A percentile compares a stretch with the other conserved stretches of the same genome.
These are phyloP conservation scores for Ogataea nonfermentans DNA, from an alignment of 805 yeast species.

Conservation along the genomic window DNA sequence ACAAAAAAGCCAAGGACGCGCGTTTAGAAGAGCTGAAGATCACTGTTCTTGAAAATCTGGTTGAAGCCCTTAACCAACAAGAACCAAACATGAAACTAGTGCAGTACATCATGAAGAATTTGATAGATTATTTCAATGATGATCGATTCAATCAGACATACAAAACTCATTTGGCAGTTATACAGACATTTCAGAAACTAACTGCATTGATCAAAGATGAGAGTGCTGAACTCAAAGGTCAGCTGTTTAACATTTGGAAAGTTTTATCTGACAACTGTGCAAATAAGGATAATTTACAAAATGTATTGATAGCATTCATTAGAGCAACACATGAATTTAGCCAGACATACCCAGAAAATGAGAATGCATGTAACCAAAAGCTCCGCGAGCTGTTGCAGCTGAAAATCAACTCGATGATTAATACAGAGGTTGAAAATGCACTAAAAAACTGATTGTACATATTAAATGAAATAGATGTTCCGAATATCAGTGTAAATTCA, in stretches of 20 bases:
- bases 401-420: slow-evolving; percentile 51
- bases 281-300: slow-evolving; percentile 41
- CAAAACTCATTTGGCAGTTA: slow-evolving; percentile 19
- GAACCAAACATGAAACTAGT: slow-evolving; percentile 43
- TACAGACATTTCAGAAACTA: slow-evolving; percentile 5
- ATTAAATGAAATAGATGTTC: slow-evolving; percentile 1
- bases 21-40: slow-evolving; percentile 21
- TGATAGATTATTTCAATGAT: slow-evolving; percentile 25
- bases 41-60: slow-evolving; percentile 13
- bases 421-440: slow-evolving; percentile 33
- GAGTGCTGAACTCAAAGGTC: slow-evolving; percentile 8
- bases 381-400: slow-evolving; percentile 28
- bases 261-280: slow-evolving; percentile 16
- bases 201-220: not conserved
- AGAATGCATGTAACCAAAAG: slow-evolving; percentile 44
- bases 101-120: slow-evolving; percentile 36
- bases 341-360: slow-evolving; percentile 34
- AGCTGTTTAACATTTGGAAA: slow-evolving; percentile 17
- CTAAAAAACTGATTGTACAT: slow-evolving; percentile 6
- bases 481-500: too few species aligned
- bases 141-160: slow-evolving; percentile 16
- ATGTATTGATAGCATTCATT: slow-evolving; percentile 52
- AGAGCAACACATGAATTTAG: slow-evolving; percentile 22
- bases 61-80: slow-evolving; percentile 40
- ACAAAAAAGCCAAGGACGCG: slow-evolving; percentile 20